Evolutionary conservation across 1,284 basidiomycete species (phyloP).

Genomic region (Irpex lacteus): DNA sequence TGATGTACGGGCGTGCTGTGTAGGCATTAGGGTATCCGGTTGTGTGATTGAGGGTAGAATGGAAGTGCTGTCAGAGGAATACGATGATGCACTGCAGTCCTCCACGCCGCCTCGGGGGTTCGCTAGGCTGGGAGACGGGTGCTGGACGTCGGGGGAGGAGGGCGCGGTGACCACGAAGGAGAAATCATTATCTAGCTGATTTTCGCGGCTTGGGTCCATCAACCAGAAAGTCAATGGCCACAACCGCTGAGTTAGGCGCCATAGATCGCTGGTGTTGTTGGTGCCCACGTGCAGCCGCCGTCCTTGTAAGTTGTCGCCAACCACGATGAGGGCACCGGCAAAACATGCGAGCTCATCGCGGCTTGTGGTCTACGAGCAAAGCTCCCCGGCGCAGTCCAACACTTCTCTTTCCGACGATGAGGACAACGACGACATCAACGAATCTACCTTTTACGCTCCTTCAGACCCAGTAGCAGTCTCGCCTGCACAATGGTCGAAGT

Average conservation of each 20-base stretch:
- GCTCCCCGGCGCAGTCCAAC: slow-evolving; percentile 52
- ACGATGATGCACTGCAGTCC: not conserved
- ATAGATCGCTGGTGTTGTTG: not conserved
- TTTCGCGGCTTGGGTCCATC: slow-evolving; percentile 8
- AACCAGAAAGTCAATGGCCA: slow-evolving; percentile 1
- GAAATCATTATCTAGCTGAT: slow-evolving; percentile 2
- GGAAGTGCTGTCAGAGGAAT: not conserved
- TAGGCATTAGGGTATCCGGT: slow-evolving; percentile 1
- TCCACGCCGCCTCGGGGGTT: not conserved
- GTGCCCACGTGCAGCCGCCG: slow-evolving; percentile 14
- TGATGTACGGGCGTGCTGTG: not conserved
- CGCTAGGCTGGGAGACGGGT: slow-evolving; percentile 2
- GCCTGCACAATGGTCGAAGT: slow-evolving; percentile 63
- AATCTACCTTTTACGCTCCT: slow-evolving; percentile 48
- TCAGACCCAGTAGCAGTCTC: slow-evolving; percentile 42
- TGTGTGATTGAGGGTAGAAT: not conserved
- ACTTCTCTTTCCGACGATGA: slow-evolving; percentile 62
- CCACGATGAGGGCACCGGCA: slow-evolving; percentile 16
- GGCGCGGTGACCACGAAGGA: slow-evolving; percentile 25
- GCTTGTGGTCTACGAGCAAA: slow-evolving; percentile 46
- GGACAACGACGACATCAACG: slow-evolving; percentile 58
- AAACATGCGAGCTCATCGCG: slow-evolving; percentile 14
- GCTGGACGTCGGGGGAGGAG: slow-evolving; percentile 23
- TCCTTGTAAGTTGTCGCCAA: slow-evolving; percentile 13
- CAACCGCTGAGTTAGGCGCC: slow-evolving; percentile 12